phyloP scores from a whole-genome alignment of 2,329 filamentous ascomycete genomes.

The Fusarium zealandicum region DNA sequence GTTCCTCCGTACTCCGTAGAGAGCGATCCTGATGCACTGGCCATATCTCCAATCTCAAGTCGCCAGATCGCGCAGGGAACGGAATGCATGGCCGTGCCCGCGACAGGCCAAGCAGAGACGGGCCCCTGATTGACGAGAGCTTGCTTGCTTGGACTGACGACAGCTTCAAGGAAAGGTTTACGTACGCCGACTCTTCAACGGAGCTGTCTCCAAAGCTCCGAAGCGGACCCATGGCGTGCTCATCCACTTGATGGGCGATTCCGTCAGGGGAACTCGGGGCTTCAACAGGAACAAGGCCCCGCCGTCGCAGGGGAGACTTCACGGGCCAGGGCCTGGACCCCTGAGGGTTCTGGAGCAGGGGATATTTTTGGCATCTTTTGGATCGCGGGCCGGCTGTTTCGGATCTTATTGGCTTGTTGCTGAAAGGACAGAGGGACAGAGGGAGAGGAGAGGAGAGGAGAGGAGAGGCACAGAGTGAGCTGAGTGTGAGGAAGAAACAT shows the following conservation, averaged over 20 bases:
- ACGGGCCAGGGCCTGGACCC: constrained; percentile 6
- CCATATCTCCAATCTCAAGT: not conserved
- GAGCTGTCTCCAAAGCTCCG: not conserved
- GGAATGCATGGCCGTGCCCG: not conserved
- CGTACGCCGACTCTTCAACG: not conserved
- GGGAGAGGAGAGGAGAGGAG: not conserved
- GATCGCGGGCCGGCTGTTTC: constrained; percentile 14
- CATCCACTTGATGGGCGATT: not conserved
- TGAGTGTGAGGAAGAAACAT: constrained; percentile 5
- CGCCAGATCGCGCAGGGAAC: constrained; percentile 4
- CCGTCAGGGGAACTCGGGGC: constrained; percentile 1
- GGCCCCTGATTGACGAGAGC: not conserved
- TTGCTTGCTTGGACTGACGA: not conserved
- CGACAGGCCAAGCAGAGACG: not conserved
- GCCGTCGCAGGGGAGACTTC: constrained; percentile 17
- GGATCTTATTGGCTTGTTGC: constrained; percentile 5
- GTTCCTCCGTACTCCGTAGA: constrained; percentile 1
- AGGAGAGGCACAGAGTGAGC: not conserved
- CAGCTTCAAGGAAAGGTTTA: not conserved
- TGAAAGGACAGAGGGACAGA: not conserved
- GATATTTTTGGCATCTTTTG: constrained; percentile 31
- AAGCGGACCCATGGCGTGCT: not conserved
- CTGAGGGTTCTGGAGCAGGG: not conserved
- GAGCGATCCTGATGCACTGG: not conserved
- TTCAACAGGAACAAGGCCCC: constrained; percentile 2